A percentile compares a stretch with the other conserved stretches of the same genome.
Conservation (phyloP, 2,329 filamentous ascomycete species). For the Capronia epimyces region DNA sequence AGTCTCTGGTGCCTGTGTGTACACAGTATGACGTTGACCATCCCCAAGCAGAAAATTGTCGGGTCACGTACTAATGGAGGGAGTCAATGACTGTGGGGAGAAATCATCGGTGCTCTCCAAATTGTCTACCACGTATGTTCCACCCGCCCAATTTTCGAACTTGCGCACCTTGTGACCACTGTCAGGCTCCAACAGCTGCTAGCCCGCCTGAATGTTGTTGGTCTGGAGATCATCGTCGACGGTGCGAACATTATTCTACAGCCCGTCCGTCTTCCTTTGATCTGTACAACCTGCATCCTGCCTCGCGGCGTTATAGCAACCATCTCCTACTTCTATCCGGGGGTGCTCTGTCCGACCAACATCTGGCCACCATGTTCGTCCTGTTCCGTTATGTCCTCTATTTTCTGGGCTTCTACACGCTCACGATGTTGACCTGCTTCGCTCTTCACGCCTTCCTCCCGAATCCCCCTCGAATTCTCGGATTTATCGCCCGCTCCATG, state of each 20-base stretch:
- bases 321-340: not conserved
- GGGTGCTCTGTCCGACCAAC: not conserved
- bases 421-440: slow-evolving; percentile 54
- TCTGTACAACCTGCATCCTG: not conserved
- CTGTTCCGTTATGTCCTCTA: slow-evolving; percentile 35
- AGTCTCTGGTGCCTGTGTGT: no score
- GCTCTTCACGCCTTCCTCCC: slow-evolving; percentile 40
- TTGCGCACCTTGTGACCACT: not conserved
- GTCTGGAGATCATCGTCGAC: not conserved
- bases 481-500: slow-evolving; percentile 44
- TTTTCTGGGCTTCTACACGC: slow-evolving; percentile 56
- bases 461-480: slow-evolving; percentile 32
- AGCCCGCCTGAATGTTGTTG: not conserved
- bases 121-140: not conserved
- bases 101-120: not conserved
- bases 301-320: no score
- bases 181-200: not conserved
- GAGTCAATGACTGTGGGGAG: not conserved
- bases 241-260: not conserved
- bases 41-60: not conserved
- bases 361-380: slow-evolving; percentile 25
- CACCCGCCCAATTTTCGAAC: not conserved
- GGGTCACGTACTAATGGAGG: not conserved
- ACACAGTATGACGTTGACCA: not conserved
- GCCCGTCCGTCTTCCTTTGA: not conserved